Base-by-base conservation (phyloP, 169 alveolate species). In the Sarcocystis neurona region DNA sequence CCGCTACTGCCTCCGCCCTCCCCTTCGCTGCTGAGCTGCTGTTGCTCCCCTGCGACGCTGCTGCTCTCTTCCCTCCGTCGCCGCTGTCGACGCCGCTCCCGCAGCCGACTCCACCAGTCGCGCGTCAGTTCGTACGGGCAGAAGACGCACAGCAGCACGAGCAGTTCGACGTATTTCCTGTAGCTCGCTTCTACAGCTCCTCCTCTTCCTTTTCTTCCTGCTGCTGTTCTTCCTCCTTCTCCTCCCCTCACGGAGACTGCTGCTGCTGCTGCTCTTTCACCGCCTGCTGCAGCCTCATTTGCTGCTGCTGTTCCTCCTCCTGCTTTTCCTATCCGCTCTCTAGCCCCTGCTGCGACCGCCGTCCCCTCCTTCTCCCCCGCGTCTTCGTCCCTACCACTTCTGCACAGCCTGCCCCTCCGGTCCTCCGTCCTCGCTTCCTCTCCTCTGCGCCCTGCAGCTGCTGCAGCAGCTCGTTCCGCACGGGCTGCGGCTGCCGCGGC, bases 121-220 rank as follows among this genome's bases (percentile, higher is more conserved):
- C 63, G 79, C 27, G 89, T 84, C 56, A 84, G 50, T 68, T 84
- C 89, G 48, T 84, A 84, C n/a, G 89, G 82, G 39, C 89, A 53
- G 10, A 63, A 63, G 1, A 84, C 89, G 47, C 89, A 84, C 58
- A 84, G 89, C 47, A 68, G 43, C 5, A 84, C 89, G n/a, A 84
- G 80, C 1, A 84, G 89, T 27, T 84, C 63, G 63, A 68, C 80
- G 39, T 84, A 84, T 68, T 84, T 84, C 44, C 58, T 58, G n/a
- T 53, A 82, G 8, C 46, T 2, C 75, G 75, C 8, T 15, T 48
- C 60, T 6, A 6, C 37, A 20, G 39, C 30, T 58, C 70, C 41
- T n/a, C 43, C 37, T 2, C 75, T 18, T 10, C 43, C 43, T 10
- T 15, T n/a, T 27, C 75, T 37, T 41, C 20, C 75, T 18, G 0